A percentile compares a stretch with the other conserved stretches of the same genome.
phyloP scores from a whole-genome alignment of 306 rosid species.

The Cercis canadensis region DNA sequence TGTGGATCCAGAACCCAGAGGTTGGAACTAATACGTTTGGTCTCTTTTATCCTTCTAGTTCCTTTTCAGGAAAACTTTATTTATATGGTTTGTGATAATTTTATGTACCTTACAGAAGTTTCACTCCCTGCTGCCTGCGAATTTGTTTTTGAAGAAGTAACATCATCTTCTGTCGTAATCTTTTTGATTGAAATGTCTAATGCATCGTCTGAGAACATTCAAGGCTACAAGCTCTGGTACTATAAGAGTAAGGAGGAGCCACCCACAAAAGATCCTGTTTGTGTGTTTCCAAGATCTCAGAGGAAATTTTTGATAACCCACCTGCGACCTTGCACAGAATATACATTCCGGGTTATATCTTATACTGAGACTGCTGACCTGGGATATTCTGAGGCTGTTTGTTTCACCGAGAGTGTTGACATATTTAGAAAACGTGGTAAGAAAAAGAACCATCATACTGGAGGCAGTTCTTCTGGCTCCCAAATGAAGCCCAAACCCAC shows the following conservation, averaged over 20 bases:
- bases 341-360: conserved; percentile 81
- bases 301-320: conserved; percentile 88
- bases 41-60: conserved; percentile 31
- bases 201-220: conserved; percentile 54
- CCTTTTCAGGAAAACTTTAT: conserved; percentile 29
- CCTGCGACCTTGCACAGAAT: conserved; percentile 88
- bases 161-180: conserved; percentile 74
- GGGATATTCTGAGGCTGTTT: conserved; percentile 93
- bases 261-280: conserved; percentile 70
- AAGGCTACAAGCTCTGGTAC: conserved; percentile 98
- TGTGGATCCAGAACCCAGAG: conserved; percentile 64
- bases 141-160: conserved; percentile 88
- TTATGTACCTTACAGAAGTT: conserved; percentile 60
- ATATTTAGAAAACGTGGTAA: conserved; percentile 56
- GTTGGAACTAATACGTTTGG: conserved; percentile 42
- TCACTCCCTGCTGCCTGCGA: conserved; percentile 99
- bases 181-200: conserved; percentile 74
- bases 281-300: conserved; percentile 80
- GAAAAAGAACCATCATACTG: conserved; percentile 47
- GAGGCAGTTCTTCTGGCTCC: conserved; percentile 54
- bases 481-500: conserved; percentile 53
- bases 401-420: conserved; percentile 88
- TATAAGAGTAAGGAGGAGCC: conserved; percentile 70
- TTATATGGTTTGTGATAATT: conserved; percentile 28
- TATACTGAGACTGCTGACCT: conserved; percentile 73